Conservation (phyloP, 495 filamentous ascomycete genomes). For the Aspergillus hancockii region DNA sequence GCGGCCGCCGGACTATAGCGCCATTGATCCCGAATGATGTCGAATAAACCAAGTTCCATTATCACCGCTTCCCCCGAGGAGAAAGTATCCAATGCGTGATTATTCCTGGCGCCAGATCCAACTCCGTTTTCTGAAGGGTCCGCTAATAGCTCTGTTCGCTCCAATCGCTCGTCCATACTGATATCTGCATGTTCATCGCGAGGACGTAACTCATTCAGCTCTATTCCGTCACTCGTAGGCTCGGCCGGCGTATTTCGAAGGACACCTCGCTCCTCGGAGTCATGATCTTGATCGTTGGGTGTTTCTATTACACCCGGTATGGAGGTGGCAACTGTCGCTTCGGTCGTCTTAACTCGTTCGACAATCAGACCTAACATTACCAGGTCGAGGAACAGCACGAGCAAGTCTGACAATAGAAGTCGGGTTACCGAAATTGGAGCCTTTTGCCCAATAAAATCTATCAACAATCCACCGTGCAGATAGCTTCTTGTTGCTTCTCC, state of each 20-base stretch:
- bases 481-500: conserved; percentile 78
- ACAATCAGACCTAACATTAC: conserved; percentile 73
- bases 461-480: conserved; percentile 79
- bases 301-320: conserved; percentile 3
- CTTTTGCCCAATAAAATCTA: conserved; percentile 86
- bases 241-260: conserved; percentile 40
- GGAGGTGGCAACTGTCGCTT: conserved; percentile 10
- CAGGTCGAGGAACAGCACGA: conserved; percentile 68
- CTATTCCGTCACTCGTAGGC: conserved; percentile 20
- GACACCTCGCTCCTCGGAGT: conserved; percentile 72
- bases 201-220: conserved; percentile 22
- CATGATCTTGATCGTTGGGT: conserved; percentile 11
- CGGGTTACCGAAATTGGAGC: conserved; percentile 67
- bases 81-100: conserved; percentile 58
- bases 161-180: conserved; percentile 37
- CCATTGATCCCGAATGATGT: conserved; percentile 67
- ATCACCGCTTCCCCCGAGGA: conserved; percentile 70
- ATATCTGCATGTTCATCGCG: conserved; percentile 17
- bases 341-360: conserved; percentile 60
- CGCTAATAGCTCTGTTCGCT: conserved; percentile 48
- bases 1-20: conserved; percentile 32
- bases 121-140: conserved; percentile 38
- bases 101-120: conserved; percentile 31
- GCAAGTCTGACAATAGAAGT: conserved; percentile 63
- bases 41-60: conserved; percentile 66